Evolutionary conservation across 2,329 filamentous ascomycete genomes (phyloP).

Genomic region (Cordyceps fumosorosea): DNA sequence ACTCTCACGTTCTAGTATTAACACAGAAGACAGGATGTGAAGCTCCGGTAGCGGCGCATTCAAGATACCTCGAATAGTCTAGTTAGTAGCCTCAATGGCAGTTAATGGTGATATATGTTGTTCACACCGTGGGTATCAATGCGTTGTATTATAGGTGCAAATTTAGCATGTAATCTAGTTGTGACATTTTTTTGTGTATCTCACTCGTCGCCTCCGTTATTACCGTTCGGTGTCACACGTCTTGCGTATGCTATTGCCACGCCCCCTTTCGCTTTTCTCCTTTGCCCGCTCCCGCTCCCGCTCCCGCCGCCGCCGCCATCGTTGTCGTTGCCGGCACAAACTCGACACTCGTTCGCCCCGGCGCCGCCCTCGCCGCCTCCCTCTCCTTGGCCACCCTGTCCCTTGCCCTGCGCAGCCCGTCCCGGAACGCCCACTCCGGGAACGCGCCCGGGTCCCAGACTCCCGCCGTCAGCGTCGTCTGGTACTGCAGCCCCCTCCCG

Average conservation of each 20-base stretch:
- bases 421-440: constrained; percentile 47
- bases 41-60: constrained; percentile 19
- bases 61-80: constrained; percentile 27
- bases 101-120: constrained; percentile 11
- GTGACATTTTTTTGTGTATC: background rate
- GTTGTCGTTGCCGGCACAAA: constrained; percentile 35
- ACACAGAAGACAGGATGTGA: constrained; percentile 9
- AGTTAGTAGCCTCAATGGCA: constrained; percentile 9
- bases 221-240: background rate
- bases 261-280: constrained; percentile 29
- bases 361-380: constrained; percentile 36
- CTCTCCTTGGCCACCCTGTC: constrained; percentile 38
- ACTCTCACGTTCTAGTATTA: background rate
- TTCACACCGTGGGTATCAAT: background rate
- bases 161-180: background rate
- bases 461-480: constrained; percentile 49
- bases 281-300: constrained; percentile 21
- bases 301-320: background rate
- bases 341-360: constrained; percentile 37
- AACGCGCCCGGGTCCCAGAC: constrained; percentile 54
- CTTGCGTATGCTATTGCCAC: background rate
- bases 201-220: background rate
- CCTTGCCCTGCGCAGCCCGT: constrained; percentile 43
- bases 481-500: constrained; percentile 48
- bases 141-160: background rate